Conservation (phyloP, 225 moss, liverwort and hornwort genomes). For the Antitrichia curtipendula region DNA sequence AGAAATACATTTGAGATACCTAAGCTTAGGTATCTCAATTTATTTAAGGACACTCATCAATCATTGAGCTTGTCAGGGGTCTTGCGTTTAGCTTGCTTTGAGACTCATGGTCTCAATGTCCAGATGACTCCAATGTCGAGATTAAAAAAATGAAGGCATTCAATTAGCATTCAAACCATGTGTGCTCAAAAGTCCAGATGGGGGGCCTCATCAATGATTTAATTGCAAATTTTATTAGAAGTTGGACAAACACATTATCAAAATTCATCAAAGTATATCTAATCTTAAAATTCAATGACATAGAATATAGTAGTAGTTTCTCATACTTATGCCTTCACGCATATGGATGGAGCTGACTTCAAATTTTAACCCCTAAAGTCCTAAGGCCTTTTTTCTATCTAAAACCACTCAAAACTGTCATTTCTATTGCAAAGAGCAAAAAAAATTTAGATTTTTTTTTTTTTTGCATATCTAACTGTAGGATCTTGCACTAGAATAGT, state of each 20-base stretch:
- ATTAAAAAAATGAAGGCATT: not conserved
- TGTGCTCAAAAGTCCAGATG: not conserved
- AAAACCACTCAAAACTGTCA: too few relatives aligned
- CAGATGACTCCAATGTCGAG: not conserved
- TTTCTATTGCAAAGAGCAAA: too few relatives aligned
- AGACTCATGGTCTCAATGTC: not conserved
- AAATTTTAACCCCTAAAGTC: too few relatives aligned
- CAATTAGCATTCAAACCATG: not conserved
- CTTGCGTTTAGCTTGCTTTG: not conserved
- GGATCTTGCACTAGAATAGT: too few relatives aligned
- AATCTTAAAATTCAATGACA: not conserved
- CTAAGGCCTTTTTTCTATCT: too few relatives aligned
- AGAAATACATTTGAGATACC: too few relatives aligned
- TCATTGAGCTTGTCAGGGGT: not conserved
- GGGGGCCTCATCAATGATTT: too few relatives aligned
- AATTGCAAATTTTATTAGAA: not conserved
- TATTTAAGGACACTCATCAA: not conserved
- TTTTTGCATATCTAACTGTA: too few relatives aligned
- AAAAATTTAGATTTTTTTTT: too few relatives aligned
- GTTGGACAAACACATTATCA: not conserved
- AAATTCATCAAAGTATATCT: not conserved
- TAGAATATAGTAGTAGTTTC: not conserved
- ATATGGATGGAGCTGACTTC: too few relatives aligned
- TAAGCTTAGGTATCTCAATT: not conserved
- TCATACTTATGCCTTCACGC: accelerated